Evolutionary conservation across 2,329 filamentous ascomycete genomes (phyloP).

Genomic region (Paradendryphiella salina): DNA sequence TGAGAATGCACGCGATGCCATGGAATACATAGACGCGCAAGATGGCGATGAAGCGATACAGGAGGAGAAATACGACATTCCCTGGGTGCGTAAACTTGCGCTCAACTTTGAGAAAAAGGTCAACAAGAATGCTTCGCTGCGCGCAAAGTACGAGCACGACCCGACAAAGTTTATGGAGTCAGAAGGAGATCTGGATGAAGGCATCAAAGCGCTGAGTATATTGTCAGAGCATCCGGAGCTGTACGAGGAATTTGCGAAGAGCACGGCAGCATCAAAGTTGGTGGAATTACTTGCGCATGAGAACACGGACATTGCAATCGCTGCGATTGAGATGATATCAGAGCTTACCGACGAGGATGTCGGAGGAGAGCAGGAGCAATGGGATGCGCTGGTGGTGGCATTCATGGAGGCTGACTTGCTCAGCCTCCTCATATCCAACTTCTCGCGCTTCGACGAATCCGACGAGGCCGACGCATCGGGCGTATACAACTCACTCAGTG

Average conservation of each 20-base stretch:
- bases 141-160: constrained; percentile 79
- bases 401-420: constrained; percentile 69
- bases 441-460: constrained; percentile 76
- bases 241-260: constrained; percentile 76
- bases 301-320: constrained; percentile 95
- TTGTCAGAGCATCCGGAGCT: constrained; percentile 83
- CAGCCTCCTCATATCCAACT: constrained; percentile 74
- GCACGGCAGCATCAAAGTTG: constrained; percentile 72
- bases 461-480: constrained; percentile 75
- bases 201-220: constrained; percentile 84
- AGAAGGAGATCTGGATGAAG: constrained; percentile 87
- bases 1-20: constrained; percentile 74
- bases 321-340: constrained; percentile 82
- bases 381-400: constrained; percentile 71
- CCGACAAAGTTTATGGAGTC: constrained; percentile 80
- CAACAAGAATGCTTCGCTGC: constrained; percentile 83
- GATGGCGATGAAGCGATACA: constrained; percentile 58
- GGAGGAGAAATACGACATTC: constrained; percentile 76
- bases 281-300: constrained; percentile 87
- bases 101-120: constrained; percentile 89
- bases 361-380: constrained; percentile 75
- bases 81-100: constrained; percentile 81
- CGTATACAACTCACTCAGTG: constrained; percentile 79
- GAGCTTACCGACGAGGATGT: constrained; percentile 96
- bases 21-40: constrained; percentile 82